Base-by-base conservation (phyloP, 1,284 basidiomycete genomes). In the Ceratobasidium papillatum region DNA sequence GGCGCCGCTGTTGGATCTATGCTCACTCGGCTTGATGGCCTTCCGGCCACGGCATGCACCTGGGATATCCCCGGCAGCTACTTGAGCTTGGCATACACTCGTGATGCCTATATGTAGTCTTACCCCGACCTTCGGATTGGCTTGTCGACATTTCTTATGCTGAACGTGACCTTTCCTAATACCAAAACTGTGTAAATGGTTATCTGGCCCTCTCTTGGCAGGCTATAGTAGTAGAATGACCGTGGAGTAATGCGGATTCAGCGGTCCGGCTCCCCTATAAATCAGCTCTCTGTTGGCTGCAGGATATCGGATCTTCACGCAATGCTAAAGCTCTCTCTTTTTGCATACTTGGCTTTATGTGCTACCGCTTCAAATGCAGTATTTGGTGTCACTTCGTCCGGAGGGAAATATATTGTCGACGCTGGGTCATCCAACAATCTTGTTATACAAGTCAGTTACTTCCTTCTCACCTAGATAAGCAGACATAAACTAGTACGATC, bases 331-430 rank as follows among this genome's bases (percentile, higher is more conserved):
- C 19, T 19, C 49, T 12, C 45, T 54, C 32, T 68, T 41, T 17
- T 56, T 41, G 32, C 51, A 27, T 54, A 7, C 1, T 51, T 65
- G 63, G 19, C 30, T 2, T 17, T 56, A 19, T 54, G 32, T 17
- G 45, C 49, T 43, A 8, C 17, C 12, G 41, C 38, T 47, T 34
- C 65, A 36, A 43, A 41, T 11, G 74, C 74, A 19, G 64, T 65
- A 25, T 74, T 76, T 47, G 75, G 75, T 30, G 61, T 65, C 14
- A 66, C 75, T 25, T 49, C 32, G 19, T 74, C 71, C 25, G 71
- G 71, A 12, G 58, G 62, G 27, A 59, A n/a, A 19, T 74, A 61
- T 36, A 56, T 54, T n/a, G 41, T 76, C 12, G 75, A 76, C 41
- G 58, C 71, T 27, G 69, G 51, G 14, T 47, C 63, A 1, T 51